Evolutionary conservation across 345 rosid species (phyloP), one percentile per base, ranked within the genome.

Genomic region (Aurinia saxatilis): DNA sequence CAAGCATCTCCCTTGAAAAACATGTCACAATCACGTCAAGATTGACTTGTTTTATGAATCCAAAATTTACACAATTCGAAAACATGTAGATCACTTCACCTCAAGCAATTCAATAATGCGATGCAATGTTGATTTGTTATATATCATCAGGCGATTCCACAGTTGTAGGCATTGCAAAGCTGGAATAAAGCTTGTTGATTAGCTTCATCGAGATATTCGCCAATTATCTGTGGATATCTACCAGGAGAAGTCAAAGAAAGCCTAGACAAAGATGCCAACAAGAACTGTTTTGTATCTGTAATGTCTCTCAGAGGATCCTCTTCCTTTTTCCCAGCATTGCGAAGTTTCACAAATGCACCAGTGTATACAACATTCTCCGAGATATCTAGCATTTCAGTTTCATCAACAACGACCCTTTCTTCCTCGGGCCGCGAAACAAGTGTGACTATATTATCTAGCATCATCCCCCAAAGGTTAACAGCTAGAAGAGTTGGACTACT

Each of bases 311-410:
- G 61, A 70, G 97, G 97, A 83, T 93, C 97, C 66, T 77, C 95
- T 71, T 90, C 97, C 60, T 76, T 90, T 75, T 80, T 93, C 36
- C 97, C 96, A 58, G 97, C 96, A 71, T 88, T 84, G 78, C 81
- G 71, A 45, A 93, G 97, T 63, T 76, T 88, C 63, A 88, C 87
- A 65, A 84, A 95, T 1, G 90, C 56, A 19, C 84, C 95, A 16
- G 90, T 81, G 67, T 95, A 88, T 52, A 92, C 99, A 4, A 72
- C 77, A 60, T 77, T 87, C 75, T 95, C 97, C 6, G 81, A 73
- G 50, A 88, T 77, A 57, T 95, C 99, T 10, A 96, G 96, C 87
- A 90, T 80, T 58, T 95, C 99, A 10, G 85, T 87, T 75, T 90
- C 99, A 10, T 84, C 95, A 10, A n/a, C n/a, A n/a, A 72, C 81